Evolutionary conservation across 139 green algal species (phyloP), one percentile per base, ranked within the genome.

Genomic region (Limnomonas spitsbergensis): DNA sequence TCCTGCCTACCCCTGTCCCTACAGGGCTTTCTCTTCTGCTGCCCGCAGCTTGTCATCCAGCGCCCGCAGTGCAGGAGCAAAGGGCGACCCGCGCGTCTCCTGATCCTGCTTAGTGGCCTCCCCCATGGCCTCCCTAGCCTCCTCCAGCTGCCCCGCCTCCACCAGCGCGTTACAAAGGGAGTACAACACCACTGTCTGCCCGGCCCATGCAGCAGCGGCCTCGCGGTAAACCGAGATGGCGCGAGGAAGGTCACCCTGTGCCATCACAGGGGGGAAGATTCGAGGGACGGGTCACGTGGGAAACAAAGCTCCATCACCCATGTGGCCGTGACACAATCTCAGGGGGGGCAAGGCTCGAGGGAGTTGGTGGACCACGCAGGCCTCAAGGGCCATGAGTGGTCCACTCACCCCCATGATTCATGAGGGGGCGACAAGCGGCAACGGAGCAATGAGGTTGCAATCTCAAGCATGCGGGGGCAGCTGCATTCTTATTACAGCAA

Each of bases 151-250:
- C 14, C 79, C 76, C 4, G 77, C 36, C 40, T 52, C 68, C 38
- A 53, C 34, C 38, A 89, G 61, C 2, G 81, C 85, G 31, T 80
- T 78, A 14, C 74, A 53, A n/a, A 84, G 40, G 29, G 81, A 80
- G 31, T 77, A 79, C 47, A 36, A 66, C n/a, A 81, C 52, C 14
- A 85, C 81, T 2, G 69, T 38, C 61, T 86, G 79, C 26, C 39
- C 78, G 4, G 4, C 52, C 77, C 82, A 83, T 26, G 52, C 34
- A 7, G 2, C 61, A 47, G 39, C 82, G 0, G 85, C 80, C 6
- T 75, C 38, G 2, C 34, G 54, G 67, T 86, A 87, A 26, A 69
- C 74, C 29, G 42, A 38, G 1, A 78, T 35, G 2, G 85, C 85
- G 38, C 72, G 80, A 2, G 31, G 26, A 6, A 86, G 61, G 42